Evolutionary conservation across 306 rosid genomes (phyloP).

Genomic region (Quercus alba): DNA sequence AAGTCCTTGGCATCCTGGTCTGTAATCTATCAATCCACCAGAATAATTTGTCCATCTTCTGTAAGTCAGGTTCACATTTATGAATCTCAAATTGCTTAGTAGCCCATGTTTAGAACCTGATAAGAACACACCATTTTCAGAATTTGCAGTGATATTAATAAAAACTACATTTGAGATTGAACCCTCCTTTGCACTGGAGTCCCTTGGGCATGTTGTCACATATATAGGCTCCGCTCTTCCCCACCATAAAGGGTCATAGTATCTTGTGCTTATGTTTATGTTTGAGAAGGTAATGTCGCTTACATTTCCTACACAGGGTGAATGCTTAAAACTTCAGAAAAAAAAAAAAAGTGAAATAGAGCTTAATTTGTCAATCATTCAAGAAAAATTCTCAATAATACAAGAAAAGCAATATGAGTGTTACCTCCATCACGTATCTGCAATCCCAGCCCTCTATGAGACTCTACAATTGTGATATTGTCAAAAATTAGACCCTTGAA

Average conservation of each 20-base stretch:
- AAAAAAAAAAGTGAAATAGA: background rate
- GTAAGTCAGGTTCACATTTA: slow-evolving; percentile 62
- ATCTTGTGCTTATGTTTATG: slow-evolving; percentile 85
- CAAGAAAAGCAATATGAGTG: background rate
- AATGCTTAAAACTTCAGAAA: background rate
- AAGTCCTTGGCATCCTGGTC: slow-evolving; percentile 87
- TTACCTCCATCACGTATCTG: slow-evolving; percentile 98
- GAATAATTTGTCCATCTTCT: slow-evolving; percentile 57
- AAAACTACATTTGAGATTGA: slow-evolving; percentile 72
- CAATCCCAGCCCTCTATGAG: slow-evolving; percentile 83
- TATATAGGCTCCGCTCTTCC: slow-evolving; percentile 98
- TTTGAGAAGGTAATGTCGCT: slow-evolving; percentile 85
- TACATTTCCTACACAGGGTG: slow-evolving; percentile 64
- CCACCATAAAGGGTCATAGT: slow-evolving; percentile 95
- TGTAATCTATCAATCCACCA: slow-evolving; percentile 77
- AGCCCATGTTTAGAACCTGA: slow-evolving; percentile 77
- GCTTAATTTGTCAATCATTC: background rate
- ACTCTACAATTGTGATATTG: slow-evolving; percentile 78
- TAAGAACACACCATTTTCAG: slow-evolving; percentile 87
- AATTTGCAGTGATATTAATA: slow-evolving; percentile 63
- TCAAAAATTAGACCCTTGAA: slow-evolving; percentile 67
- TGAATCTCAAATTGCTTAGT: slow-evolving; percentile 68
- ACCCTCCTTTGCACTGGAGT: slow-evolving; percentile 65
- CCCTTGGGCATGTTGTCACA: slow-evolving; percentile 71
- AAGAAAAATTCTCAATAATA: too few species aligned